These are phyloP conservation scores for Lichtheimia corymbifera DNA, from an alignment of 371 early-diverging fungal genomes.

Conservation along the genomic window DNA sequence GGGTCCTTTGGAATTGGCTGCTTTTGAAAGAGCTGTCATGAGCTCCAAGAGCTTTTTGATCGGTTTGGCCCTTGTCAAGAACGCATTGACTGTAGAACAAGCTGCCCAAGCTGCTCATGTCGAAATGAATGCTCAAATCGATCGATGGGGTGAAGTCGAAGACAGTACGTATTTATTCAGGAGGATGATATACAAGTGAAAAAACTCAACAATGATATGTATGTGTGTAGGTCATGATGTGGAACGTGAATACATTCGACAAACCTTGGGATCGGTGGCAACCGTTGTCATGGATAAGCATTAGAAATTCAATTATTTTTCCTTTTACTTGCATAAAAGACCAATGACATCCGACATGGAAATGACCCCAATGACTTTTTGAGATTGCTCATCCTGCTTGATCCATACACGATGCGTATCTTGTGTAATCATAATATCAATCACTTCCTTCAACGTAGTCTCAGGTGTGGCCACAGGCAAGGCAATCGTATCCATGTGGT, in stretches of 20 bases:
- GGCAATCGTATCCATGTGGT: not conserved
- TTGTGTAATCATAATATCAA: slow-evolving; percentile 38
- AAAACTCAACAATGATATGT: not conserved
- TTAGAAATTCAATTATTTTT: not conserved
- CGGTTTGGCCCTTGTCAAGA: slow-evolving; percentile 78
- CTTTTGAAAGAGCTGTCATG: slow-evolving; percentile 89
- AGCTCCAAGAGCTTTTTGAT: slow-evolving; percentile 90
- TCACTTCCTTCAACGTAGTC: slow-evolving; percentile 29
- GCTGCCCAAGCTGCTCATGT: slow-evolving; percentile 83
- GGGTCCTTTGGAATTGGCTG: slow-evolving; percentile 75
- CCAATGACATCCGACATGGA: slow-evolving; percentile 60
- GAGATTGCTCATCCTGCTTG: slow-evolving; percentile 26
- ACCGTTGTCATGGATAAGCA: slow-evolving; percentile 41
- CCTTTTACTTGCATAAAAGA: slow-evolving; percentile 22
- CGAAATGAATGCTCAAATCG: slow-evolving; percentile 86
- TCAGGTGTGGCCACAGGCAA: slow-evolving; percentile 32
- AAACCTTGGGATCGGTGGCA: slow-evolving; percentile 53
- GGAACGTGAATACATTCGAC: slow-evolving; percentile 51
- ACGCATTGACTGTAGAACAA: slow-evolving; percentile 72
- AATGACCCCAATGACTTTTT: slow-evolving; percentile 47
- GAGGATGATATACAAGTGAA: not conserved
- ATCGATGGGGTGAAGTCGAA: slow-evolving; percentile 93
- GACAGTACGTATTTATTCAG: slow-evolving; percentile 55
- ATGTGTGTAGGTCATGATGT: slow-evolving; percentile 53
- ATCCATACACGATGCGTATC: slow-evolving; percentile 64